Evolutionary conservation across 768 basidiomycete species (phyloP).

Genomic region (Phylloporus sp.): DNA sequence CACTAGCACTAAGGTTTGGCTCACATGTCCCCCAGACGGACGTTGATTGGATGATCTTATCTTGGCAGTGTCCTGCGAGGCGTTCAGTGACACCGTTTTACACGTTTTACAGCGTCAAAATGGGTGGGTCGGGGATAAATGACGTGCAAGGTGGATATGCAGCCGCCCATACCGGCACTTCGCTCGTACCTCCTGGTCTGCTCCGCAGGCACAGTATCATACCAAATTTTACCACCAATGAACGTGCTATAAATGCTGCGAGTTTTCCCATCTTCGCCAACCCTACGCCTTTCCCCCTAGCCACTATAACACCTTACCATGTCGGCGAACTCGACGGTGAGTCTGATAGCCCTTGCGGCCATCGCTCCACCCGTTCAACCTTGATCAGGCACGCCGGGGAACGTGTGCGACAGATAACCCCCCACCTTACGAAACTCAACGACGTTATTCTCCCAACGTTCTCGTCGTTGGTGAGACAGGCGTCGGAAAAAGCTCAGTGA

Average conservation of each 20-base stretch:
- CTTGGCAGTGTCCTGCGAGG: conserved; percentile 4
- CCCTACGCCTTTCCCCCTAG: neutral
- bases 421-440: conserved; percentile 20
- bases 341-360: neutral
- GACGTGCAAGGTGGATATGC: neutral
- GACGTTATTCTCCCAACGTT: conserved; percentile 32
- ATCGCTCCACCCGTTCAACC: neutral
- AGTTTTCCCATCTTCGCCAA: neutral
- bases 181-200: neutral
- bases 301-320: conserved; percentile 1
- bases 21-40: conserved; percentile 12
- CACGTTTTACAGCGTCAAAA: neutral
- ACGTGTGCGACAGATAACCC: conserved; percentile 6
- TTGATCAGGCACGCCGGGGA: conserved; percentile 14
- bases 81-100: neutral
- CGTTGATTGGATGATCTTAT: conserved; percentile 12
- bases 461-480: conserved; percentile 35
- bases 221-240: neutral
- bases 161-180: conserved; percentile 17
- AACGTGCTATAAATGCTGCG: conserved; percentile 18
- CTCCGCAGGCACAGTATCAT: neutral
- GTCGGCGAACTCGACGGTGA: conserved; percentile 9
- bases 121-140: neutral
- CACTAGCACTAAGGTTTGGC: conserved; percentile 6
- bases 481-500: conserved; percentile 38